These are phyloP conservation scores for Colletotrichum limetticola DNA, from an alignment of 2,329 filamentous ascomycete genomes.

Conservation along the genomic window DNA sequence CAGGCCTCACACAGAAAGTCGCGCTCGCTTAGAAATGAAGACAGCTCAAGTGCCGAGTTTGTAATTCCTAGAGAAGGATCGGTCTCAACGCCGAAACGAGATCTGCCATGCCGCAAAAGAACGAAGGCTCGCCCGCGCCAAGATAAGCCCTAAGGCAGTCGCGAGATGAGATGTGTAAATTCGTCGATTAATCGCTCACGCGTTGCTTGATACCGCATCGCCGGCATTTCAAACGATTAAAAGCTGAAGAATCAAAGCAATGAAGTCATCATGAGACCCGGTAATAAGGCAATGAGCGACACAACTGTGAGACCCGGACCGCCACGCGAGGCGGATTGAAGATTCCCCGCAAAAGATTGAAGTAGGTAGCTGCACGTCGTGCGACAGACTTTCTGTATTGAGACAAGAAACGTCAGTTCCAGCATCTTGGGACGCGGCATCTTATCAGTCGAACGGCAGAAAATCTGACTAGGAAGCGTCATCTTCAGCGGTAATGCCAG, in stretches of 20 bases:
- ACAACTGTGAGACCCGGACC: not conserved
- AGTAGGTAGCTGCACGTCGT: constrained; percentile 17
- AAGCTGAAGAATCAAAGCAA: not conserved
- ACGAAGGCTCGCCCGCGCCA: constrained; percentile 1
- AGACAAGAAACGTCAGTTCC: constrained; percentile 13
- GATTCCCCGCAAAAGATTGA: constrained; percentile 18
- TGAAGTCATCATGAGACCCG: not conserved
- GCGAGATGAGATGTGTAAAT: not conserved
- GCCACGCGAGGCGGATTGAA: not conserved
- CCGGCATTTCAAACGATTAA: not conserved
- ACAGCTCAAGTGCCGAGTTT: not conserved
- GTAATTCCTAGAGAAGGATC: not conserved
- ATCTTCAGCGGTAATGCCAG: constrained; percentile 7
- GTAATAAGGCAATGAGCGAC: not conserved
- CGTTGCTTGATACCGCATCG: not conserved
- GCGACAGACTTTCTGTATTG: constrained; percentile 23
- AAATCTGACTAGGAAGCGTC: not conserved
- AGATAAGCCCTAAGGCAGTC: constrained; percentile 15
- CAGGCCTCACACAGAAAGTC: not conserved
- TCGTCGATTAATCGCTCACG: not conserved
- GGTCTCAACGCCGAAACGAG: not conserved
- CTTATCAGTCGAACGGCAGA: constrained; percentile 15
- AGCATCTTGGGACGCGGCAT: constrained; percentile 1
- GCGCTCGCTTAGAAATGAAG: not conserved
- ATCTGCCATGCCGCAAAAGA: not conserved